These are phyloP conservation scores for Trametes maxima DNA, from an alignment of 768 basidiomycete genomes.

Conservation along the genomic window DNA sequence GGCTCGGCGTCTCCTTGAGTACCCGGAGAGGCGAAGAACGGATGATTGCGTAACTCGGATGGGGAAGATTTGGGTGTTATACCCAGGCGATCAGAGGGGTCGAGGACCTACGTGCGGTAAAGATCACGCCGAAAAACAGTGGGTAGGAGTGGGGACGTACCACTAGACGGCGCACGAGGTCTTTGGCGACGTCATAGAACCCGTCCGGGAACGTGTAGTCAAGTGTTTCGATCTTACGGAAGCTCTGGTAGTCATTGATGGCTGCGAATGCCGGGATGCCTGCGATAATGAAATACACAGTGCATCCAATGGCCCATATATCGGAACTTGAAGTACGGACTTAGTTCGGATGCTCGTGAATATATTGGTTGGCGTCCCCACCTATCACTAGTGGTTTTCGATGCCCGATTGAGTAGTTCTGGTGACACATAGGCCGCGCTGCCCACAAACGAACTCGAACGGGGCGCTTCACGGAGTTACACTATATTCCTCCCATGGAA, in stretches of 20 bases:
- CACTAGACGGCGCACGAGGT: conserved; percentile 12
- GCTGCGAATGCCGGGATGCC: conserved; percentile 14
- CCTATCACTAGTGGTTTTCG: conserved; percentile 20
- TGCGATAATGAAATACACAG: conserved; percentile 15
- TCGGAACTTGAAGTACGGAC: conserved; percentile 7
- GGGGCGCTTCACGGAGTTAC: conserved; percentile 2
- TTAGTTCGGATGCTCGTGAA: background rate
- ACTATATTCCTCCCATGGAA: background rate
- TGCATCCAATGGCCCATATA: conserved; percentile 20
- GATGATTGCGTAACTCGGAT: conserved; percentile 9
- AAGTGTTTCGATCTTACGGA: conserved; percentile 21
- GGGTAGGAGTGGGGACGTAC: background rate
- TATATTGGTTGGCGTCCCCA: background rate
- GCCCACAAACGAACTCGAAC: conserved; percentile 18
- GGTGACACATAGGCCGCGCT: conserved; percentile 23
- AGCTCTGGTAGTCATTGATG: conserved; percentile 24
- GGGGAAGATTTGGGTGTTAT: conserved; percentile 19
- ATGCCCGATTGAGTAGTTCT: conserved; percentile 14
- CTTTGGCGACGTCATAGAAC: conserved; percentile 16
- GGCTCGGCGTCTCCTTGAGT: background rate
- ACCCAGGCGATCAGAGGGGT: conserved; percentile 20
- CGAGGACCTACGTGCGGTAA: conserved; percentile 6
- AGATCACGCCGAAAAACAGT: background rate
- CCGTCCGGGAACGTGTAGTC: conserved; percentile 17
- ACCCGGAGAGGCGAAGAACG: conserved; percentile 8